A percentile compares a stretch with the other conserved stretches of the same genome.
Conservation (phyloP, 176 grass and related monocot genomes). For the Zizania latifolia region DNA sequence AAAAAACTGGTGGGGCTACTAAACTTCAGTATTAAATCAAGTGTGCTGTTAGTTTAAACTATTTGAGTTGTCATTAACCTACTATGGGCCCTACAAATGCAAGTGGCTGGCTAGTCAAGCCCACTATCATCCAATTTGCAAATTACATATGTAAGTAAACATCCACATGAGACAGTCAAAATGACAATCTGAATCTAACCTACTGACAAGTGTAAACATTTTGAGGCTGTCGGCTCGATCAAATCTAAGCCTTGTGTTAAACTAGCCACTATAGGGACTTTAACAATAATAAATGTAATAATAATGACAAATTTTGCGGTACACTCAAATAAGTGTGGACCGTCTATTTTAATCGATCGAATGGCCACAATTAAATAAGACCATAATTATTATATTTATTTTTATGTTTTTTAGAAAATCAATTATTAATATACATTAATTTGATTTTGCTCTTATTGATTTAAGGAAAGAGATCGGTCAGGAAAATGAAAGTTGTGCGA, state of each 20-base stretch:
- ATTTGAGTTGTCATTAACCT: background rate
- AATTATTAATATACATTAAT: too few species aligned
- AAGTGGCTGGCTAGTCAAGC: background rate
- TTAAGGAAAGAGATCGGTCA: too few species aligned
- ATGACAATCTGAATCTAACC: background rate
- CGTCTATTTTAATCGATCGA: too few species aligned
- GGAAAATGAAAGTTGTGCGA: too few species aligned
- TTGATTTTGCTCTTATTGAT: too few species aligned
- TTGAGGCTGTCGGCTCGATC: conserved; percentile 3
- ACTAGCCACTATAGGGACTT: background rate
- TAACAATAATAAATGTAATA: background rate
- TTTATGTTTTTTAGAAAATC: too few species aligned
- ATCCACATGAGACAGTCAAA: background rate
- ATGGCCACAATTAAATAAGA: too few species aligned
- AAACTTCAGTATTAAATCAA: background rate
- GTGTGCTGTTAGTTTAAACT: background rate
- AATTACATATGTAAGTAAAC: conserved; percentile 11
- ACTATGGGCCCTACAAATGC: conserved; percentile 7
- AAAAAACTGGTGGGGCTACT: background rate
- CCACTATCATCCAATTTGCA: background rate
- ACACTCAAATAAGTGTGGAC: too few species aligned
- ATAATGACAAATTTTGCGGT: too few species aligned
- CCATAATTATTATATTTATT: too few species aligned
- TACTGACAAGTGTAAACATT: background rate
- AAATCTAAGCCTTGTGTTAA: background rate